Base-by-base conservation (phyloP, 768 basidiomycete genomes). In the Boletellus ananiceps region DNA sequence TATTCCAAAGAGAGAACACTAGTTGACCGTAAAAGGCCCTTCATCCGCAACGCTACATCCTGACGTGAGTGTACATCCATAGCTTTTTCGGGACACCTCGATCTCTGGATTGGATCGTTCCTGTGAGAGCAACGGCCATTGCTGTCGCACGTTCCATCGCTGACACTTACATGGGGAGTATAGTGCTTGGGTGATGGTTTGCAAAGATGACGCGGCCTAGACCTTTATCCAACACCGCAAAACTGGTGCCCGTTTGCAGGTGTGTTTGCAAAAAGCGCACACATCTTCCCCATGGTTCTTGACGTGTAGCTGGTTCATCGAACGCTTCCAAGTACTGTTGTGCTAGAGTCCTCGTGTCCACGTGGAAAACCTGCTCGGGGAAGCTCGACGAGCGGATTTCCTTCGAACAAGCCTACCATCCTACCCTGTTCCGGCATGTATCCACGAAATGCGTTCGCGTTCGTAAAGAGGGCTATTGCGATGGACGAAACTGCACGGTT, bases 131-230 rank as follows among this genome's bases (percentile, higher is more conserved):
- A 85, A 36, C 82, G 75, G 6, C 84, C 84, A 56, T 74, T 68
- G 49, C 68, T 74, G 57, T 85, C 83, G 59, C 85, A 86, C 2
- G 73, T 83, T 32, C 83, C 85, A 57, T 86, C 84, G 66, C 87
- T 85, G 69, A 86, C 84, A 37, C 84, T 75, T 25, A 75, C 78
- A 53, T 76, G 69, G 3, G 69, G 63, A 11, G 58, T 56, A 33
- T 78, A 69, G 19, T 69, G 60, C 9, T 62, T 55, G n/a, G 74
- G 66, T 7, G 86, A 58, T 12, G 84, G 83, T 63, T 74, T 64
- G 48, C 66, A 70, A 51, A 87, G 62, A 63, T 83, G 80, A 32
- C 64, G 67, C 21, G 81, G 58, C 43, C 77, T 1, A 2, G 57
- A 18, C 42, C 55, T 27, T 47, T 47, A 5, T 49, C 47, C 47